phyloP scores from a whole-genome alignment of 2,329 filamentous ascomycete genomes.

The Orbilia javanica region DNA sequence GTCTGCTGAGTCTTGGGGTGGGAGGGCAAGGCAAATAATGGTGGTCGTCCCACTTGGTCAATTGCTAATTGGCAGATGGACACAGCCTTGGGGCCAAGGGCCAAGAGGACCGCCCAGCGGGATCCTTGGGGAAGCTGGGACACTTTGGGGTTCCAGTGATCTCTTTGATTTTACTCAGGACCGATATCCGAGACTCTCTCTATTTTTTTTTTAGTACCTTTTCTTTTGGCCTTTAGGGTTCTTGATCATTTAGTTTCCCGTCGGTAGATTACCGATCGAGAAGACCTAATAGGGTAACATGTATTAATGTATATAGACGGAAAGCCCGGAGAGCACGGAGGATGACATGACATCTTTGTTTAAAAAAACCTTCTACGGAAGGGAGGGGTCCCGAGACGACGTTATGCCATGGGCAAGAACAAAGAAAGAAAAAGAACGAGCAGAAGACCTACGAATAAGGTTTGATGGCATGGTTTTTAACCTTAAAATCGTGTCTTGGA shows the following conservation, averaged over 20 bases:
- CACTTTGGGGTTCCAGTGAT: constrained; percentile 27
- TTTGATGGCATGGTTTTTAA: constrained; percentile 42
- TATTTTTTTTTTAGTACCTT: too few relatives aligned
- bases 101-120: constrained; percentile 43
- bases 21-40: constrained; percentile 8
- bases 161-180: constrained; percentile 23
- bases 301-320: background rate
- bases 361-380: constrained; percentile 27
- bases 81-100: constrained; percentile 49
- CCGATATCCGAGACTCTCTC: background rate
- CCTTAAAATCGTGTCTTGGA: constrained; percentile 56
- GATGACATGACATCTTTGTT: background rate
- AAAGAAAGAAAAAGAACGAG: background rate
- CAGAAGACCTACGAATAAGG: constrained; percentile 26
- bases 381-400: constrained; percentile 22
- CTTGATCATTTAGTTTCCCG: constrained; percentile 6
- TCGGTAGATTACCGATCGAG: constrained; percentile 14
- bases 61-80: constrained; percentile 51
- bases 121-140: constrained; percentile 47
- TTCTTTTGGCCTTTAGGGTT: too few relatives aligned
- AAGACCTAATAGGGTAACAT: background rate
- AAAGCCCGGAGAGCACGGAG: background rate
- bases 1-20: constrained; percentile 21
- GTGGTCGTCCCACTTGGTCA: constrained; percentile 36
- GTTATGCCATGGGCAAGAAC: constrained; percentile 32